Percentiles rank a stretch among this genome's conserved stretches.
These are phyloP conservation scores for Salix caprea DNA, from an alignment of 345 rosid genomes.

Conservation along the genomic window DNA sequence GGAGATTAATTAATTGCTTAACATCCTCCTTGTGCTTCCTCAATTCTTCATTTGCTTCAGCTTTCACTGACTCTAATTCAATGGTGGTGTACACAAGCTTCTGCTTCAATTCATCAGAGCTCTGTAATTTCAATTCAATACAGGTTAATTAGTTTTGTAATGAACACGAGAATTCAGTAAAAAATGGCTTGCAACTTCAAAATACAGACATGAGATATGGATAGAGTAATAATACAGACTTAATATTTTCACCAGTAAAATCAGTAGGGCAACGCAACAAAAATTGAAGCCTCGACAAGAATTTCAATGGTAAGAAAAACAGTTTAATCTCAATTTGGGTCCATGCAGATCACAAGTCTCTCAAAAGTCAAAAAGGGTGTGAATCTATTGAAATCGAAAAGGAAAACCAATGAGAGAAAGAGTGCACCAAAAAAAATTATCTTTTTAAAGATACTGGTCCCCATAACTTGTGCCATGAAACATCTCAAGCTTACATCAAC, in stretches of 20 bases:
- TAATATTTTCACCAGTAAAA: neutral
- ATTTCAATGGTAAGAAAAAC: constrained; percentile 28
- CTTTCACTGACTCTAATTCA: constrained; percentile 59
- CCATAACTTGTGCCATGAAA: neutral
- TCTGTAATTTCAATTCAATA: constrained; percentile 38
- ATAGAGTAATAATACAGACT: too few relatives aligned
- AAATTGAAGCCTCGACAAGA: neutral
- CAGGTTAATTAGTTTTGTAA: neutral
- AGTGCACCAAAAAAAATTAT: neutral
- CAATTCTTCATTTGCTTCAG: constrained; percentile 54
- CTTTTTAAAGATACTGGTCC: neutral
- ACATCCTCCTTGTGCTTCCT: constrained; percentile 49
- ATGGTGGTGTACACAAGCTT: constrained; percentile 54
- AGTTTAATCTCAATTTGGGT: constrained; percentile 17
- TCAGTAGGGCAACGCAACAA: neutral
- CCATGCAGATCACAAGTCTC: constrained; percentile 16
- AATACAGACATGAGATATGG: neutral
- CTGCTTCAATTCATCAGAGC: constrained; percentile 56
- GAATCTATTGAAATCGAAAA: neutral
- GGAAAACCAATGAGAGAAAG: neutral
- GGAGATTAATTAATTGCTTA: constrained; percentile 43
- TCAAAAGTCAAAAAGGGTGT: constrained; percentile 16
- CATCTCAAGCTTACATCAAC: constrained; percentile 7
- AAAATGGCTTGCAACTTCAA: neutral
- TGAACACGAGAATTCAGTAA: neutral